These are phyloP conservation scores for Boechera retrofracta DNA, from an alignment of 345 rosid genomes.

Conservation along the genomic window DNA sequence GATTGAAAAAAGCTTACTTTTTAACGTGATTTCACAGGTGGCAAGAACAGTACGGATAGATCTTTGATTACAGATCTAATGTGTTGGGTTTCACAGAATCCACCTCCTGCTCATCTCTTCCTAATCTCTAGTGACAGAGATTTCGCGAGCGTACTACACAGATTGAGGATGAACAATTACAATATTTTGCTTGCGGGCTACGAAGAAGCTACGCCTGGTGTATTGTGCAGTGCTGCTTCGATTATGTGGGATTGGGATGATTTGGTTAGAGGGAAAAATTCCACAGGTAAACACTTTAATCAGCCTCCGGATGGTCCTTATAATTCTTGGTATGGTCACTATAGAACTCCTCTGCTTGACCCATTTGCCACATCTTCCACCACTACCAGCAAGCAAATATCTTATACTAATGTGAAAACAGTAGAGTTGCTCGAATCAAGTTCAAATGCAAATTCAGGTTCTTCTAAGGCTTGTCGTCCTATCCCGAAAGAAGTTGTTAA, in stretches of 20 bases:
- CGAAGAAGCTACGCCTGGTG: slow-evolving; percentile 49
- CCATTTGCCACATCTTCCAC: slow-evolving; percentile 51
- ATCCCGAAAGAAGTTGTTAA: slow-evolving; percentile 56
- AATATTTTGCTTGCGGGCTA: slow-evolving; percentile 78
- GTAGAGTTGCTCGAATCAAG: slow-evolving; percentile 45
- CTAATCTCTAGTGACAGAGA: slow-evolving; percentile 76
- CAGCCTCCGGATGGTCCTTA: slow-evolving; percentile 95
- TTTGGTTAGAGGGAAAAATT: slow-evolving; percentile 57
- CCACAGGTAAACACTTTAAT: slow-evolving; percentile 65
- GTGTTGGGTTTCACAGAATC: slow-evolving; percentile 85
- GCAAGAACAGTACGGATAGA: slow-evolving; percentile 84
- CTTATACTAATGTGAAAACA: slow-evolving; percentile 34
- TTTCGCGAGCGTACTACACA: slow-evolving; percentile 69
- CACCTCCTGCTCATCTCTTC: slow-evolving; percentile 94
- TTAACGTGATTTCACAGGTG: slow-evolving; percentile 50
- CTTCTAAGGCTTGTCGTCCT: slow-evolving; percentile 35
- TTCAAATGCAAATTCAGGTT: slow-evolving; percentile 36
- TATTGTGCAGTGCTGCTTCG: slow-evolving; percentile 89
- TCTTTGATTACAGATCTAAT: slow-evolving; percentile 73
- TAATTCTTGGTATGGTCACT: slow-evolving; percentile 93
- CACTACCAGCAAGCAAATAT: slow-evolving; percentile 34
- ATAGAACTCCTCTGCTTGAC: slow-evolving; percentile 64
- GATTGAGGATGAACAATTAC: slow-evolving; percentile 85
- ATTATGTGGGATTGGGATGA: slow-evolving; percentile 87
- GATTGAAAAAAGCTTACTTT: not conserved